These are phyloP conservation scores for Chaetomiaceae sp. DNA, from an alignment of 2,329 filamentous ascomycete species.

Conservation along the genomic window DNA sequence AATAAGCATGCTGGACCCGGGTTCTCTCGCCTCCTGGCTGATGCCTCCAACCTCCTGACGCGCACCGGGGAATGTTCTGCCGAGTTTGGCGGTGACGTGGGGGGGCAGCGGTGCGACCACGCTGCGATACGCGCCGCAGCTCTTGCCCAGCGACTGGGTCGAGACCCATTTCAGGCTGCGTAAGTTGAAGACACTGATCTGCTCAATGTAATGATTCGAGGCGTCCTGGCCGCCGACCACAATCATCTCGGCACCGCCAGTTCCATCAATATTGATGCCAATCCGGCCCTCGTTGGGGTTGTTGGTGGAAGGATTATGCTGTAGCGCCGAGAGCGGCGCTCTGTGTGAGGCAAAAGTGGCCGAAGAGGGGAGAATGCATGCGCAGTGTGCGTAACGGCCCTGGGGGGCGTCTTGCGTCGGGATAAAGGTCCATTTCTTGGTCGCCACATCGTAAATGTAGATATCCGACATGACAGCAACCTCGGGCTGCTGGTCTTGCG, in stretches of 20 bases:
- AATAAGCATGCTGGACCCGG: slow-evolving; percentile 77
- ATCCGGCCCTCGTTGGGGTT: slow-evolving; percentile 84
- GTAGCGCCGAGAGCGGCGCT: slow-evolving; percentile 78
- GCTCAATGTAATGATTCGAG: slow-evolving; percentile 97
- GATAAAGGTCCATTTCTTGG: slow-evolving; percentile 79
- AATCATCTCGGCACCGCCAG: slow-evolving; percentile 93
- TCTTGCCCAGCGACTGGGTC: slow-evolving; percentile 79
- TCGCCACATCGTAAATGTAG: slow-evolving; percentile 85
- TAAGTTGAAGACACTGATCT: slow-evolving; percentile 97
- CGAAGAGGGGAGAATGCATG: slow-evolving; percentile 82
- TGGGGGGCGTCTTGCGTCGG: slow-evolving; percentile 77
- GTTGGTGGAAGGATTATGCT: slow-evolving; percentile 79
- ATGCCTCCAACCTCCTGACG: slow-evolving; percentile 42
- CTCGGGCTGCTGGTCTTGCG: slow-evolving; percentile 69
- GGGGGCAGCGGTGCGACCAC: slow-evolving; percentile 81
- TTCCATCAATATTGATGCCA: slow-evolving; percentile 83
- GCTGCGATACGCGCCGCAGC: slow-evolving; percentile 92
- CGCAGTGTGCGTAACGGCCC: slow-evolving; percentile 94
- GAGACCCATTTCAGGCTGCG: slow-evolving; percentile 93
- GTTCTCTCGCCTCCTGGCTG: slow-evolving; percentile 51
- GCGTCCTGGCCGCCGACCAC: slow-evolving; percentile 95
- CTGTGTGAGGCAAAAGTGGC: slow-evolving; percentile 80
- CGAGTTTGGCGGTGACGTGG: slow-evolving; percentile 60
- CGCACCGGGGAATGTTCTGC: slow-evolving; percentile 47
- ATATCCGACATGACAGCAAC: slow-evolving; percentile 98